Evolutionary conservation across 1,284 basidiomycete genomes (phyloP), one percentile per base, ranked within the genome.

Genomic region (Ustilago nuda): DNA sequence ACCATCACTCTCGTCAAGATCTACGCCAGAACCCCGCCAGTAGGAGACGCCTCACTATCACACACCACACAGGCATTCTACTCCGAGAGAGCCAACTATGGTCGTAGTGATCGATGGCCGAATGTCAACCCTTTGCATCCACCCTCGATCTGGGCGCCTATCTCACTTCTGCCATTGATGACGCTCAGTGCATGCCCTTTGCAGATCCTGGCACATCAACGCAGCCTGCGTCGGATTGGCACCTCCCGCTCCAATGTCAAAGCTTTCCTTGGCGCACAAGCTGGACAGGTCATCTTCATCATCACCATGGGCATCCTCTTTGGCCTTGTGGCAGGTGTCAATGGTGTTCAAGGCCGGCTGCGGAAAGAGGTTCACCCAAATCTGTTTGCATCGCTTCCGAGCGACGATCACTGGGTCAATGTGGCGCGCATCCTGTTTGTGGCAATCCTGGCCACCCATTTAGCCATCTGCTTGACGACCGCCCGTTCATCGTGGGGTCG

Each of bases 131-230:
- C 78, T 6, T 19, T 77, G 2, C 33, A 77, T 39, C 73, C 79
- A 4, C 78, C 78, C 8, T 80, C 80, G 33, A 70, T 82, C 13
- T 84, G 84, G 84, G 82, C 81, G 1, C 82, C 83, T 36, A 79
- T 78, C 46, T 83, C 82, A n/a, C 71, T 85, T 45, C 66, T 85
- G 46, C 84, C 84, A 0, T 62, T 85, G 27, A 59, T 85, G 30
- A 79, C 81, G 41, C 72, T 85, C 6, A 82, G 80, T 32, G 75
- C 80, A 4, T 80, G 78, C n/a, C 83, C 84, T 12, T 66, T 81
- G 27, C 84, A 85, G 50, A 82, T 85, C 33, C 64, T 85, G n/a
- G 78, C 79, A 1, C 84, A 85, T 61, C 81, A 81, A 51, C 76
- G 84, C 8, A 81, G 78, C 53, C 58, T 85, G 43, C 72, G 78